Evolutionary conservation across 768 basidiomycete species (phyloP), one percentile per base, ranked within the genome.

Genomic region (Boletus rubropictus): DNA sequence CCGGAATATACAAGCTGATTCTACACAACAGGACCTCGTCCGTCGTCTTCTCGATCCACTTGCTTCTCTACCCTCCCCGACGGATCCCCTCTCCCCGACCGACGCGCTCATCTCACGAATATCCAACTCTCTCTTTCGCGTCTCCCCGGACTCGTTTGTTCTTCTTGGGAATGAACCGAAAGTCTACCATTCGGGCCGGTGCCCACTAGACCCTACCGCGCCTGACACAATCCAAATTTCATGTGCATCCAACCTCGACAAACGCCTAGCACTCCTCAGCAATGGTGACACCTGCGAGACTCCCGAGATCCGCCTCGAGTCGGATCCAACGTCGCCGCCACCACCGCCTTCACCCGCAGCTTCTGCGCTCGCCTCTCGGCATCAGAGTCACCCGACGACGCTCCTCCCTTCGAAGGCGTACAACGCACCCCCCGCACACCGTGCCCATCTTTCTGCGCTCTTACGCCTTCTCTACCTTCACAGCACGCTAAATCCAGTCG

Each of bases 391-490:
- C 18, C 70, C 72, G 5, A 74, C 67, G 18, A 77, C 78, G 1
- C 57, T 82, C 24, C 61, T 79, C 10, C 62, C 73, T 17, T 77
- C 79, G 12, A 73, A 73, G 40, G 55, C 72, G 4, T 72, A 71
- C 48, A 65, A 65, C 22, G 63, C 73, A 22, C 69, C 73, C 4
- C 71, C 70, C 25, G 75, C 74, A 17, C 83, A 86, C 56, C 76
- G 70, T 12, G 73, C 67, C 43, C 86, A 88, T 57, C 68, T 73
- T 15, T 78, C 83, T 7, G 78, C 82, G 1, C 69, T 89, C 37
- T 66, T 84, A 20, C 81, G 88, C 32, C 67, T 90, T 27, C 68
- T 89, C 15, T 90, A 84, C 62, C 58, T 89, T 18, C 87, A 89
- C 61, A 75, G 73, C 29, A 71, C 74, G 24, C 72, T 89, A 20